phyloP scores from a whole-genome alignment of 345 rosid genomes.

The Eucalyptus virginea region DNA sequence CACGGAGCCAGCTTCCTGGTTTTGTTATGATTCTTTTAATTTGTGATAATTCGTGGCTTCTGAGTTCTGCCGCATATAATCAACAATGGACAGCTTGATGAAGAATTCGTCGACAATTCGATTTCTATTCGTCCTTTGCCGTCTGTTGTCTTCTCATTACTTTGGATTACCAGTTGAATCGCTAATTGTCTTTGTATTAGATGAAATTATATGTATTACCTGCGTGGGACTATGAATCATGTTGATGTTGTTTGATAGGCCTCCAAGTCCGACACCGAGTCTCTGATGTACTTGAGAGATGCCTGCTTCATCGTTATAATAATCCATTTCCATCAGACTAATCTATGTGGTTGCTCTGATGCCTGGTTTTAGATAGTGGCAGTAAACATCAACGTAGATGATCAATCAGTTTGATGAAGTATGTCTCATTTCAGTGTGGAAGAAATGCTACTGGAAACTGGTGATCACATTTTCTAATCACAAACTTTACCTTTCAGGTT shows the following conservation, averaged over 20 bases:
- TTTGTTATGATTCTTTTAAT: background rate
- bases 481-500: conserved; percentile 23
- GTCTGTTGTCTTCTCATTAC: background rate
- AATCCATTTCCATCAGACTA: background rate
- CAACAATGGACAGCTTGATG: background rate
- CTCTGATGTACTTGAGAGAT: background rate
- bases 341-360: background rate
- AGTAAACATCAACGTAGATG: background rate
- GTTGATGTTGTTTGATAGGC: background rate
- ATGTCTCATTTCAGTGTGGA: background rate
- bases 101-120: background rate
- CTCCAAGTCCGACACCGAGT: background rate
- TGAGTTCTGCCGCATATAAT: background rate
- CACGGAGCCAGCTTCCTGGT: background rate
- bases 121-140: background rate
- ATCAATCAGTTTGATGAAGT: background rate
- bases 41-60: background rate
- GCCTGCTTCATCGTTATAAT: background rate
- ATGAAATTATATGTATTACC: background rate
- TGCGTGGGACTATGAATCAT: background rate
- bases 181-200: background rate
- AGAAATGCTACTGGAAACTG: background rate
- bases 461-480: background rate
- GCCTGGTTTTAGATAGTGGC: background rate
- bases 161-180: background rate